Conservation (phyloP, 768 basidiomycete species). For the Hortiboletus campestris region DNA sequence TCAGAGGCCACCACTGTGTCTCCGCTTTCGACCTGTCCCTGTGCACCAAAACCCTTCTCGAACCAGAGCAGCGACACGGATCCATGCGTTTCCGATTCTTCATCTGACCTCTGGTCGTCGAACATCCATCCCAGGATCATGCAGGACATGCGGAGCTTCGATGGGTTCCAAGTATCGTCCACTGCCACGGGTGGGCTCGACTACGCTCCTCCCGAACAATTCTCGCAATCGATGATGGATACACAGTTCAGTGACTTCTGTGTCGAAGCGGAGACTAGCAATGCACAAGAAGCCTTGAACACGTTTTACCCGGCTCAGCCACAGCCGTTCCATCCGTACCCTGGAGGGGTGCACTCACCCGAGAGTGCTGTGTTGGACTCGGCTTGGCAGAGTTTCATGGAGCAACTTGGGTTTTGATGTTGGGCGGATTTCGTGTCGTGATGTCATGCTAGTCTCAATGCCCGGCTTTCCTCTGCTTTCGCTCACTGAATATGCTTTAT, state of each 20-base stretch:
- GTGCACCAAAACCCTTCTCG: constrained; percentile 12
- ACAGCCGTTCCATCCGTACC: constrained; percentile 4
- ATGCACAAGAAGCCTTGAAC: constrained; percentile 13
- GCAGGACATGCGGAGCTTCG: constrained; percentile 49
- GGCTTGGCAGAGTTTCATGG: constrained; percentile 66
- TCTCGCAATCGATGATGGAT: constrained; percentile 31
- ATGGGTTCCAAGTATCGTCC: constrained; percentile 32
- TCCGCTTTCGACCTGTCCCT: constrained; percentile 10
- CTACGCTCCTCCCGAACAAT: constrained; percentile 26
- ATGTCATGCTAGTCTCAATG: neutral
- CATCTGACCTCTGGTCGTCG: constrained; percentile 5
- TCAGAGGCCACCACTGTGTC: constrained; percentile 12
- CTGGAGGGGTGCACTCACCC: neutral
- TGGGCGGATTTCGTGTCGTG: neutral
- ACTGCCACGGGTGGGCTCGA: constrained; percentile 24
- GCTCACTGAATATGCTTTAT: neutral
- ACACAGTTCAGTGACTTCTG: constrained; percentile 28
- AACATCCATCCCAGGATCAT: constrained; percentile 40
- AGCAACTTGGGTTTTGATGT: constrained; percentile 56
- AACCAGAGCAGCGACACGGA: neutral
- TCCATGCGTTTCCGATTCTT: neutral
- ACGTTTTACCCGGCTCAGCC: constrained; percentile 16
- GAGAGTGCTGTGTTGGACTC: constrained; percentile 48
- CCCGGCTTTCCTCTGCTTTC: neutral
- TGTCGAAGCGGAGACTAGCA: constrained; percentile 12